Base-by-base conservation (phyloP, 169 alveolate genomes). In the Fabrea salina region DNA sequence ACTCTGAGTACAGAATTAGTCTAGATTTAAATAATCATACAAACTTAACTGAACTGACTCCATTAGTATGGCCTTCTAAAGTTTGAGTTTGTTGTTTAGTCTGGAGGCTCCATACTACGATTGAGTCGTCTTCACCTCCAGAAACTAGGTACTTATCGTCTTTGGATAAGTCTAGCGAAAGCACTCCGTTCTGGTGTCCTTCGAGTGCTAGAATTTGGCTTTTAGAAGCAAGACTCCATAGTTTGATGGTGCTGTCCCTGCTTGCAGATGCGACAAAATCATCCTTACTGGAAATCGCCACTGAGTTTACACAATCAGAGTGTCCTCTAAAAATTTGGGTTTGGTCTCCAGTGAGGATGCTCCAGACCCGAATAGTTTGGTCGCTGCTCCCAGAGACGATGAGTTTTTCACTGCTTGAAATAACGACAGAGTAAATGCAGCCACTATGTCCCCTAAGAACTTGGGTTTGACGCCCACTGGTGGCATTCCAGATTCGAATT, bases 311-410 rank as follows among this genome's bases (percentile, higher is more conserved):
- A 11, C 8, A 11, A 13, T 44, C 53, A 44, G 53, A 11, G 16
- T 44, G 53, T 11, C 53, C 53, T 44, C 16, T 44, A 13, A 44
- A 44, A 11, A 11, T 16, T 44, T 11, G 16, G 8, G 53, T 11
- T 41, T 64, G 47, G 4, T 33, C 13, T 3, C 27, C 35, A 6
- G 50, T 35, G 35, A 44, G 53, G 16, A 44, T 8, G 16, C 16
- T 44, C 53, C 53, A 44, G 5, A 64, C 27, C 13, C 75, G 49
- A 41, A 64, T 64, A 37, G 75, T 64, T 37, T 40, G 27, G 37
- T 64, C 75, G 41, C 47, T 19, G 11, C 75, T 64, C 1, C 56
- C 50, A 64, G 75, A 64, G 11, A 54, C 25, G 11, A 54, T 54
- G 11, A 8, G 19, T 11, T 11, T 8, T 6, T 11, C 11, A 54